Evolutionary conservation across 208 protist genomes (phyloP).

Genomic region (Trypanosomatidae sp.): DNA sequence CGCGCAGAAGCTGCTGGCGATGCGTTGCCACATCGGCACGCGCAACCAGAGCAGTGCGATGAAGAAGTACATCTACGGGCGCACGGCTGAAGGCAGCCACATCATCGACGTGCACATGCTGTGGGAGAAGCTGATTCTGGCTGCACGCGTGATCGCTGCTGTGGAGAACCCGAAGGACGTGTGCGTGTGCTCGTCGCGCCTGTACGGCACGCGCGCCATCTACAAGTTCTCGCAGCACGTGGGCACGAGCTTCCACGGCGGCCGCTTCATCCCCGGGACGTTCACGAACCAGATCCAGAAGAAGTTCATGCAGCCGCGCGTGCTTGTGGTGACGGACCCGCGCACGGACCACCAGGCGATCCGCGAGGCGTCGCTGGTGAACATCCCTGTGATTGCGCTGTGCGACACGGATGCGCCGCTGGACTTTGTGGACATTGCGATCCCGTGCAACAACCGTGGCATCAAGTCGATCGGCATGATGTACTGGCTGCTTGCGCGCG

Average conservation of each 20-base stretch:
- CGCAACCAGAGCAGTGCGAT: slow-evolving; percentile 95
- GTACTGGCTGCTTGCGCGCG: slow-evolving; percentile 98
- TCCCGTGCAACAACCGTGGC: slow-evolving; percentile 98
- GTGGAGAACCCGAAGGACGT: slow-evolving; percentile 99
- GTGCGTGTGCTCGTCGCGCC: slow-evolving; percentile 94
- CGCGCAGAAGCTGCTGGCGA: slow-evolving; percentile 97
- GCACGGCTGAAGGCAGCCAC: slow-evolving; percentile 90
- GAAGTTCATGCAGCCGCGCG: slow-evolving; percentile 98
- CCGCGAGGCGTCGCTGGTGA: slow-evolving; percentile 97
- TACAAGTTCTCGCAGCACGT: slow-evolving; percentile 98
- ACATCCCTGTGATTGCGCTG: slow-evolving; percentile 99
- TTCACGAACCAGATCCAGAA: slow-evolving; percentile 99
- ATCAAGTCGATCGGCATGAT: slow-evolving; percentile 97
- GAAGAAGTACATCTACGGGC: slow-evolving; percentile 96
- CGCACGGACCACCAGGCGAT: slow-evolving; percentile 96
- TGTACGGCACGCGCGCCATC: slow-evolving; percentile 96
- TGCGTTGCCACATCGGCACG: slow-evolving; percentile 96
- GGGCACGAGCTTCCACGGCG: slow-evolving; percentile 91
- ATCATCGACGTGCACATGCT: slow-evolving; percentile 98
- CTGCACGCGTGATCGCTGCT: slow-evolving; percentile 97
- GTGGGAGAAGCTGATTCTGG: slow-evolving; percentile 99
- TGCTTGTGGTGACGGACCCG: slow-evolving; percentile 98
- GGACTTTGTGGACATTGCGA: slow-evolving; percentile 98
- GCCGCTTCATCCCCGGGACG: slow-evolving; percentile 98
- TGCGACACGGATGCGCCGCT: slow-evolving; percentile 98